Base-by-base conservation (phyloP, 1,139 yeast genomes). In the Debaryomycetaceae sp. region DNA sequence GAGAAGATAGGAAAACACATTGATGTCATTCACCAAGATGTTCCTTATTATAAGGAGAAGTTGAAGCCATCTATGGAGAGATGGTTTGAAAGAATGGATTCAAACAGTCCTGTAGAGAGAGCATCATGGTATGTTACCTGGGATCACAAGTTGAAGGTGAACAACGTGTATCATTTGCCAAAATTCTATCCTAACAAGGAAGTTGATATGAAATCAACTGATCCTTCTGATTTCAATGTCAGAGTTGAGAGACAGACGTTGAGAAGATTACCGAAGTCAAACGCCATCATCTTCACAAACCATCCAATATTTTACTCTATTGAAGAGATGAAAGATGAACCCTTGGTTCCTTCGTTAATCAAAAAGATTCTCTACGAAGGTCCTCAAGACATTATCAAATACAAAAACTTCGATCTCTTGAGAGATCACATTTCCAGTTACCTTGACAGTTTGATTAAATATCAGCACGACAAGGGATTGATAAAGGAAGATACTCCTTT, bases 311-410 rank as follows among this genome's bases (percentile, higher is more conserved):
- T 80, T 58, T 85, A 85, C 62, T 73, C 83, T 2, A 70, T 85
- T 45, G 89, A 83, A 24, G 90, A 85, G 56, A 83, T 85, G 89
- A 83, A 83, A 57, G 87, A 85, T 58, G 91, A 85, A 57, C 89
- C 90, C 6, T 60, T 80, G 63, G 71, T 85, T 33, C 90, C 90
- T n/a, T 79, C 87, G 0, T 68, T 84, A 43, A 59, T 84, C 42
- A 75, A 76, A 53, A 83, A 82, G 56, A 80, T 83, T 44, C 64
- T 85, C 34, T 78, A 66, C 50, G 88, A 84, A 58, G 89, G 81
- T 0, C 89, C 89, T 5, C 81, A 78, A 49, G 76, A 75, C 43
- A 84, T 85, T 47, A 63, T 80, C 55, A 77, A 80, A 58, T 85
- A 84, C 63, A 85, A 85, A 58, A 75, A 75, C 49, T 83, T 83